phyloP scores from a whole-genome alignment of 2,329 filamentous ascomycete species.

The Cladosporium sphaerospermum region DNA sequence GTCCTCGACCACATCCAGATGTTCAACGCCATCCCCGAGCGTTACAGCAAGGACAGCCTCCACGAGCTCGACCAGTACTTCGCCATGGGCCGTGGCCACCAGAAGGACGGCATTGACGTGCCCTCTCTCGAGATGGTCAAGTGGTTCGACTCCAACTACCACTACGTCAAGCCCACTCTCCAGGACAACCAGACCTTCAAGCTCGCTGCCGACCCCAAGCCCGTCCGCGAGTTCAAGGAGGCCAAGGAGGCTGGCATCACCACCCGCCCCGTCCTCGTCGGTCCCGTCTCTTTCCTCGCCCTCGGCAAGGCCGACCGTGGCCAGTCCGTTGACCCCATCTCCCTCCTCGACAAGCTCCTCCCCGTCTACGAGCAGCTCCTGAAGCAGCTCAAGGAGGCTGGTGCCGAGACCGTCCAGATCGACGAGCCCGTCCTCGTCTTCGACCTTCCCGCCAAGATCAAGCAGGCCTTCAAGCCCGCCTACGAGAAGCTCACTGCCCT shows the following conservation, averaged over 20 bases:
- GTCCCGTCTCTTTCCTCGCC: constrained; percentile 94
- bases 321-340: constrained; percentile 87
- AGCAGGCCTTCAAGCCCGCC: constrained; percentile 95
- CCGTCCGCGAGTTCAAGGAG: constrained; percentile 88
- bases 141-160: constrained; percentile 99
- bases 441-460: constrained; percentile 81
- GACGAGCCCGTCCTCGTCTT: constrained; percentile 97
- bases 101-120: constrained; percentile 90
- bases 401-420: constrained; percentile 94
- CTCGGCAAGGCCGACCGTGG: constrained; percentile 97
- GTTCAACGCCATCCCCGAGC: constrained; percentile 87
- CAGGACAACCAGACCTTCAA: constrained; percentile 97
- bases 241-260: constrained; percentile 92
- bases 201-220: constrained; percentile 82
- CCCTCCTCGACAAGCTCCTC: constrained; percentile 85
- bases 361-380: constrained; percentile 94
- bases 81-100: constrained; percentile 97
- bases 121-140: constrained; percentile 93
- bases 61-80: constrained; percentile 94
- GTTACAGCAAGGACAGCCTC: constrained; percentile 86
- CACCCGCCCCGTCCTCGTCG: constrained; percentile 91
- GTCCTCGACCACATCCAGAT: constrained; percentile 97
- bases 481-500: constrained; percentile 81
- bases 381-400: constrained; percentile 86
- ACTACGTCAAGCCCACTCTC: constrained; percentile 99